Evolutionary conservation across 2,329 filamentous ascomycete genomes (phyloP), one percentile per base, ranked within the genome.

Genomic region (Cercospora sp.): DNA sequence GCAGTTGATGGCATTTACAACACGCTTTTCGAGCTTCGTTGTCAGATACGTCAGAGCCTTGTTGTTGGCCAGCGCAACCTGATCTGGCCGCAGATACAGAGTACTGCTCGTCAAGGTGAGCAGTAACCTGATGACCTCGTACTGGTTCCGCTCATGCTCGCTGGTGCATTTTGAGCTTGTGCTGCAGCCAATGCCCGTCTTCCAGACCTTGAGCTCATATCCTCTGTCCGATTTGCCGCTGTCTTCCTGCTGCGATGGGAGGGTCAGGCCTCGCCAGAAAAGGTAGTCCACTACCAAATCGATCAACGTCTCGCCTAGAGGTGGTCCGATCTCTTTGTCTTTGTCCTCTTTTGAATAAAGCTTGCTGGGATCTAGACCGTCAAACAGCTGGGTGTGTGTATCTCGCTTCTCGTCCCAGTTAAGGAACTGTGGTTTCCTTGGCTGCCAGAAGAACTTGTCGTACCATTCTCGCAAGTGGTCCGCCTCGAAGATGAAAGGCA

Each of bases 161-260:
- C 93, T 97, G 63, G 90, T 97, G 3, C 93, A 94, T 9, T 90
- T 90, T 74, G 96, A 89, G 5, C 93, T 88, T 16, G 91, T 92
- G 79, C 97, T 97, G 83, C 94, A 98, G 13, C 95, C 95, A 32
- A 99, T 94, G 59, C 95, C 95, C 77, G 92, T 98, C 82, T 97
- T 93, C 95, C 95, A 99, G 78, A 99, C 98, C 64, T 93, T 91
- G 80, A 95, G 97, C 7, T 90, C 91, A 66, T 97, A 91, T 79
- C 95, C 73, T 18, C 72, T 66, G 32, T 76, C 73, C 3, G 74
- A 70, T 9, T 65, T 66, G 9, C 74, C 75, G n/a, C 75, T 61
- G 2, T 68, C 70, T 51, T 74, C 70, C n/a, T 72, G 34, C 65
- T 71, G 72, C 51, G 68, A 72, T 9, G 94, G 92, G 16, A 97